Base-by-base conservation (phyloP, 345 rosid species). In the Geranium rotundifolium region DNA sequence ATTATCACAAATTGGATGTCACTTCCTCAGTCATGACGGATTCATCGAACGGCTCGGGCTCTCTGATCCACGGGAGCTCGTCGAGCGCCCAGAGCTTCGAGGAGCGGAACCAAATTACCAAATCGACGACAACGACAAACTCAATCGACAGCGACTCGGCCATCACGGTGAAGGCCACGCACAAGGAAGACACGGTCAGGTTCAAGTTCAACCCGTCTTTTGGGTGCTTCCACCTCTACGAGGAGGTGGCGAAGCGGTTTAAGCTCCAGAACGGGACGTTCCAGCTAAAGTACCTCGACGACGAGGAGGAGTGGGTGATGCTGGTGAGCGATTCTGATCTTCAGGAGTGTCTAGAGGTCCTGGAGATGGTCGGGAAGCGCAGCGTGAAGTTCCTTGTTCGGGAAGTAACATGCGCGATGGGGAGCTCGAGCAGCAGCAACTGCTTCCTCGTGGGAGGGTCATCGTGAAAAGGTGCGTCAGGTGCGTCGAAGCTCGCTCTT, bases 221-320 rank as follows among this genome's bases (percentile, higher is more conserved):
- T 0, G 89, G 90, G 29, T 89, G 84, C 66, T 75, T 77, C 71
- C 85, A 85, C 56, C 82, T 91, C 46, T 85, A 87, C 29, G 84
- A 83, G 62, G 91, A 91, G 76, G 91, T 89, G 19, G 84, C 79
- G 23, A 84, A 72, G 72, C 80, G 98, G 61, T 85, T 91, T 79
- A 87, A 80, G 64, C 57, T 91, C 61, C 83, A 80, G 61, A 79
- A 71, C 1, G 92, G 89, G 7, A 67, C 80, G 2, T 91, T 91
- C 83, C 89, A 80, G 72, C 86, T 91, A 63, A 87, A 80, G 76
- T 89, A 92, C 65, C 70, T 92, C 20, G 97, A 89, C 8, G 98
- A 89, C 10, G 98, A 92, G 66, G 89, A 87, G n/a, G 96, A 92
- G 70, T 92, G 96, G 96, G 93, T 92, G 66, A 65, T 92, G 82